Evolutionary conservation across 2,329 filamentous ascomycete genomes (phyloP), one percentile per base, ranked within the genome.

Genomic region (Mycosphaerella arachidis): DNA sequence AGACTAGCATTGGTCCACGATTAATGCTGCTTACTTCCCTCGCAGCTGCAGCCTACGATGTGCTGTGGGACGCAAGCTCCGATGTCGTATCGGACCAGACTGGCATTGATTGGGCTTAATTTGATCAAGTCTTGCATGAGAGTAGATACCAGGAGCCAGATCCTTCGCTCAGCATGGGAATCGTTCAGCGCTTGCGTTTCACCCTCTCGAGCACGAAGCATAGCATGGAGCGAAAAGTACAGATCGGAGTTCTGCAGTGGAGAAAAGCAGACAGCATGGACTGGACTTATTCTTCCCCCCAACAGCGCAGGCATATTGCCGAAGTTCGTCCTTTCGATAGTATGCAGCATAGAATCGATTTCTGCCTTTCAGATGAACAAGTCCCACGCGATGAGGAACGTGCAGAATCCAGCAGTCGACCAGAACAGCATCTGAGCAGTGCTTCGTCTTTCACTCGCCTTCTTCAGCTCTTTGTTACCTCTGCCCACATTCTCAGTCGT

Each of bases 401-500:
- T 67, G 68, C 79, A 80, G 55, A 81, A 79, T 2, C 69, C 74
- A 56, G 72, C 75, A 13, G 79, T 81, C 9, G 73, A 74, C 64
- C 72, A 82, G 61, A 79, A 82, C 12, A 81, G 72, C 66, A 77
- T 76, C 61, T 76, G 75, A 48, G 81, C 81, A 6, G 75, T 82
- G 60, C 78, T 82, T 57, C 71, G 76, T 50, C 79, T 78, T 72
- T 85, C 79, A 59, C 77, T 86, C 30, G 93, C 94, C 71, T 88
- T 86, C 77, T 94, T 94, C 55, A 99, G 80, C 79, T 97, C 88
- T 76, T 89, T 90, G 78, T 99, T 99, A 18, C 93, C 94, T 59
- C 86, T 86, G 13, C 89, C 89, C 54, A 99, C 85, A 71, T 97
- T 97, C 72, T 93, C 89, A 29, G 87, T 85, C 9, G 92, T 97